These are phyloP conservation scores for Penicillium capsulatum DNA, from an alignment of 2,329 filamentous ascomycete genomes.

Conservation along the genomic window DNA sequence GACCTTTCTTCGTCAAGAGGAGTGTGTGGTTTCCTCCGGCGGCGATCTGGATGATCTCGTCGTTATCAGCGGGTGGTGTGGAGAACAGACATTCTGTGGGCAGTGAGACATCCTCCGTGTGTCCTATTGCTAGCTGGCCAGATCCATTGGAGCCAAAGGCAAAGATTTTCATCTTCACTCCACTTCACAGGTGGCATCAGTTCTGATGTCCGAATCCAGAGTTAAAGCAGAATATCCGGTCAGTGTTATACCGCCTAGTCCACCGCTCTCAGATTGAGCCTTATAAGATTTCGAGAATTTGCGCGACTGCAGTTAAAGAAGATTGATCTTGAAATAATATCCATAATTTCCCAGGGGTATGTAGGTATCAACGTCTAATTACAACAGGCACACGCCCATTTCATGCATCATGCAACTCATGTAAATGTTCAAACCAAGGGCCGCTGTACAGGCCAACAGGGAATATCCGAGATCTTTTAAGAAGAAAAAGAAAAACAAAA, in stretches of 20 bases:
- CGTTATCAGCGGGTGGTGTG: conserved; percentile 3
- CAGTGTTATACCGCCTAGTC: not conserved
- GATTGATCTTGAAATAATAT: too few relatives aligned
- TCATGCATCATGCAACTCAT: conserved; percentile 17
- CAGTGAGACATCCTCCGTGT: conserved; percentile 65
- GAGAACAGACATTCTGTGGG: conserved; percentile 61
- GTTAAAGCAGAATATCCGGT: not conserved
- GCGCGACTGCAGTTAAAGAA: too few relatives aligned
- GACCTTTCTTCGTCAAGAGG: conserved; percentile 57
- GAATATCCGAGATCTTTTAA: conserved; percentile 9
- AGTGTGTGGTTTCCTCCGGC: conserved; percentile 87
- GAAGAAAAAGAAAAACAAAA: conserved; percentile 3
- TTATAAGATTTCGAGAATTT: too few relatives aligned
- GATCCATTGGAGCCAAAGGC: conserved; percentile 74
- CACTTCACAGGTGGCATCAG: not conserved
- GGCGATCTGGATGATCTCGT: conserved; percentile 37
- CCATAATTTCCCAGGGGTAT: conserved; percentile 7
- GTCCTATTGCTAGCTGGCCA: conserved; percentile 68
- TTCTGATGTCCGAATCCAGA: not conserved
- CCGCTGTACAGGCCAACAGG: conserved; percentile 2
- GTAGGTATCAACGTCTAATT: conserved; percentile 21
- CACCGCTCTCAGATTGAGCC: not conserved
- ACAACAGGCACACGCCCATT: conserved; percentile 10
- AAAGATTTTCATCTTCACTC: conserved; percentile 48
- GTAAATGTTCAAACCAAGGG: conserved; percentile 12